These are phyloP conservation scores for Cyclanthera cordifolia DNA, from an alignment of 306 rosid species.

Conservation along the genomic window DNA sequence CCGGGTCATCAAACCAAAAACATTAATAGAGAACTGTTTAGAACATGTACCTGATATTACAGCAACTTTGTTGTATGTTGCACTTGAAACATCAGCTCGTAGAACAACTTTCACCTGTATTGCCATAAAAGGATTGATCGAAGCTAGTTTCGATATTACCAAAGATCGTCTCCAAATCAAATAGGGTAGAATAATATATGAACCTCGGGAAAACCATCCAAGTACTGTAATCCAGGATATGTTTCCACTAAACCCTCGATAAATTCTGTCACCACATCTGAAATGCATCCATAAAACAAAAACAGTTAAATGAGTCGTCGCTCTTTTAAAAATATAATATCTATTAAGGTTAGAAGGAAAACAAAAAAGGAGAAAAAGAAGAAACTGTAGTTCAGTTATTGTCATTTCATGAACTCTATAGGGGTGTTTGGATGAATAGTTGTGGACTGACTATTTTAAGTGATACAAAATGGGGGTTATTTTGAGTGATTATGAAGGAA, in stretches of 20 bases:
- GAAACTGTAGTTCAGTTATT: neutral
- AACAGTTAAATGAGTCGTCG: neutral
- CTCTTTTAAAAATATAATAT: neutral
- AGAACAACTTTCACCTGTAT: constrained; percentile 85
- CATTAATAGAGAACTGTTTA: neutral
- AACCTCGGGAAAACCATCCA: constrained; percentile 90
- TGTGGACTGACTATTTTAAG: too few species aligned
- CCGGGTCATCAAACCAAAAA: too few species aligned
- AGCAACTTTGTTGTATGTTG: constrained; percentile 76
- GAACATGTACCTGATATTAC: constrained; percentile 55
- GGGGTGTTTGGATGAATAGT: too few species aligned
- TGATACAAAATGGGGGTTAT: too few species aligned
- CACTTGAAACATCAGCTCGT: constrained; percentile 70
- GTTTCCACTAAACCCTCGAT: constrained; percentile 95
- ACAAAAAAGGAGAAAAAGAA: neutral
- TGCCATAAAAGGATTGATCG: constrained; percentile 9
- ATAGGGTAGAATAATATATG: neutral
- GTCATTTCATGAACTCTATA: neutral
- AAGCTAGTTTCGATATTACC: neutral
- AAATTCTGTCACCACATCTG: constrained; percentile 85
- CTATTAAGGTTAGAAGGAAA: neutral
- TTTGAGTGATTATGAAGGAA: too few species aligned
- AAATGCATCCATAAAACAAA: constrained; percentile 26
- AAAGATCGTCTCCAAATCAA: neutral
- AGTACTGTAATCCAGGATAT: constrained; percentile 72